Evolutionary conservation across 108 stramenopile genomes (phyloP).

Genomic region (Pelagomonas calceolata): DNA sequence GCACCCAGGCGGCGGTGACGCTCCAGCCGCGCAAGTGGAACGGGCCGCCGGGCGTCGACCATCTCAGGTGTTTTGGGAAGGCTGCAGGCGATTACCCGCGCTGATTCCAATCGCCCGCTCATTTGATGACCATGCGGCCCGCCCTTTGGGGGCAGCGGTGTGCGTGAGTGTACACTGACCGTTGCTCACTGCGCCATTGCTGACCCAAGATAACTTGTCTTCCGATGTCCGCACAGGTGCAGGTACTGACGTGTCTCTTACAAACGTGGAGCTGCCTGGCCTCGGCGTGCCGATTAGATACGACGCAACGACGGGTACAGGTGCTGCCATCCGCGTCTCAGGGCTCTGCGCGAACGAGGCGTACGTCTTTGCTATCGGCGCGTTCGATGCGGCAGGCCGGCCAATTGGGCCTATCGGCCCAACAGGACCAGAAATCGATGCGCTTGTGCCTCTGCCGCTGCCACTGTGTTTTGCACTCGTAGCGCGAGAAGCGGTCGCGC

Average conservation of each 20-base stretch:
- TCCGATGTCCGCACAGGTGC: no score
- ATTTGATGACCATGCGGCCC: no score
- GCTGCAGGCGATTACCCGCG: no score
- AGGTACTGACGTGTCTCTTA: constrained; percentile 10
- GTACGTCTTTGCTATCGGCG: constrained; percentile 18
- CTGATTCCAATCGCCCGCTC: no score
- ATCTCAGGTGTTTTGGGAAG: constrained; percentile 7
- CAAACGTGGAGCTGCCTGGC: constrained; percentile 8
- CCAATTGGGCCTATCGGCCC: not conserved
- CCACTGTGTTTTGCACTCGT: not conserved
- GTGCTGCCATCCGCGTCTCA: not conserved
- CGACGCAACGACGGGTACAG: not conserved
- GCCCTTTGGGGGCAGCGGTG: no score
- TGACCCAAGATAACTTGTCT: no score
- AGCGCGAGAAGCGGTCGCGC: no score
- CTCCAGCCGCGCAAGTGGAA: not conserved
- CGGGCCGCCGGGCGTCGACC: not conserved
- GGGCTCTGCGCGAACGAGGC: constrained; percentile 7
- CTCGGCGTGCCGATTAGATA: constrained; percentile 13
- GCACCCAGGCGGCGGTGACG: not conserved
- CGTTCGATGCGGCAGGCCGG: constrained; percentile 11
- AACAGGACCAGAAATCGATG: constrained; percentile 1
- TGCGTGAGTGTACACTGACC: no score
- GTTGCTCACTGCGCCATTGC: no score
- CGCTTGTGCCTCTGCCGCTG: constrained; percentile 7